Evolutionary conservation across 2,329 filamentous ascomycete species (phyloP).

Genomic region (Hymenoscyphus linearis): DNA sequence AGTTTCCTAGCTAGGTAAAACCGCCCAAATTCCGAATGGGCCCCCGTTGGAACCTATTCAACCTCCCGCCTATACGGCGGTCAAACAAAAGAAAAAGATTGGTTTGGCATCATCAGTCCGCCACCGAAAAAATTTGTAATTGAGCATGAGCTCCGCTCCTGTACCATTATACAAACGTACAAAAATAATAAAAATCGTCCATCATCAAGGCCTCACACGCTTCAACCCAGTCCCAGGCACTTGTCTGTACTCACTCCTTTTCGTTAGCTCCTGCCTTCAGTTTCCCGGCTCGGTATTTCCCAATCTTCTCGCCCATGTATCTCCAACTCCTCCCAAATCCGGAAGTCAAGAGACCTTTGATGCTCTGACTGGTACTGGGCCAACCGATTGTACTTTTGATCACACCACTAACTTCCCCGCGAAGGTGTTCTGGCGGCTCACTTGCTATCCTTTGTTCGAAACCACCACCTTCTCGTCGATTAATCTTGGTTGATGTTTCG

Average conservation of each 20-base stretch:
- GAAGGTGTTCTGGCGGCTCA: constrained; percentile 62
- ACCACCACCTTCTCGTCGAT: constrained; percentile 68
- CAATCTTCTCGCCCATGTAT: constrained; percentile 78
- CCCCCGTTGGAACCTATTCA: not conserved
- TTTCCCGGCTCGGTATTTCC: constrained; percentile 47
- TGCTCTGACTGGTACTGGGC: constrained; percentile 82
- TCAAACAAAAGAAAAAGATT: not conserved
- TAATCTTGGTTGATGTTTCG: constrained; percentile 63
- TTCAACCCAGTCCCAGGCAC: not conserved
- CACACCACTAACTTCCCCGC: constrained; percentile 63
- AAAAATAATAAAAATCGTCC: not conserved
- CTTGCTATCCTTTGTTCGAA: constrained; percentile 83
- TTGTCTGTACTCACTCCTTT: constrained; percentile 2
- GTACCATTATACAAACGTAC: not conserved
- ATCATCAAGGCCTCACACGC: not conserved
- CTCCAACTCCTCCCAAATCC: constrained; percentile 64
- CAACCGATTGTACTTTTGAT: constrained; percentile 87
- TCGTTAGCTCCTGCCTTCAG: constrained; percentile 17
- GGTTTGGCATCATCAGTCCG: not conserved
- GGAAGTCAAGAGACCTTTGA: constrained; percentile 78
- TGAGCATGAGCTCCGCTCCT: not conserved
- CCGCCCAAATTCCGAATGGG: not conserved
- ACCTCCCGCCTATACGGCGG: not conserved
- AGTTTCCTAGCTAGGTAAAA: not conserved
- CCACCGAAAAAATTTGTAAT: not conserved